These are phyloP conservation scores for Eucalyptus urophylla DNA, from an alignment of 345 rosid species.

Conservation along the genomic window DNA sequence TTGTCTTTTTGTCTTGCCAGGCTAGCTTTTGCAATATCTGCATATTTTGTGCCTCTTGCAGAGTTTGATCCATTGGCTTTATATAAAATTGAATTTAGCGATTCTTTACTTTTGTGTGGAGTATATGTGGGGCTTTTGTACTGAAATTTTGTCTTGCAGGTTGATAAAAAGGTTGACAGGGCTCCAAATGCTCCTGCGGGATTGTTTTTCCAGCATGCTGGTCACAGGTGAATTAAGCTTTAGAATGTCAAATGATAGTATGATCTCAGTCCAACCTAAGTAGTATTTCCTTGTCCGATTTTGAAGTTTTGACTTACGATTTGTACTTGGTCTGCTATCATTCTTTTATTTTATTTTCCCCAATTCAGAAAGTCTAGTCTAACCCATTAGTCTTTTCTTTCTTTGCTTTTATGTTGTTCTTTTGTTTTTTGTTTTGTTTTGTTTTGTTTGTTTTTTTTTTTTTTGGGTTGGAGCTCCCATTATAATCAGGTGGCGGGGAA, in stretches of 20 bases:
- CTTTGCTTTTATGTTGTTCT: neutral
- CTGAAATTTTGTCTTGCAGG: slow-evolving; percentile 9
- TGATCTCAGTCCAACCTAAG: neutral
- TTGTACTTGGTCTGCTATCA: neutral
- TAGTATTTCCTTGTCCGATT: neutral
- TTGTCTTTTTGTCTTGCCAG: neutral
- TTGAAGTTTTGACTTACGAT: neutral
- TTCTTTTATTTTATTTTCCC: neutral
- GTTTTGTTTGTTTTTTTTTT: neutral
- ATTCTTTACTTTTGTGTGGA: neutral
- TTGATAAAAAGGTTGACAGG: slow-evolving; percentile 30
- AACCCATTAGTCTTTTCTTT: neutral
- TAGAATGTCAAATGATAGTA: neutral
- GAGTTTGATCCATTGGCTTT: neutral
- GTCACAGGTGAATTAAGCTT: slow-evolving; percentile 36
- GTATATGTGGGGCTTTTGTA: neutral
- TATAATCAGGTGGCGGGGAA: neutral
- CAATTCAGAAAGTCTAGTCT: neutral
- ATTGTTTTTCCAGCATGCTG: slow-evolving; percentile 63
- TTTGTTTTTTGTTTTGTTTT: neutral
- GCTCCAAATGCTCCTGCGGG: slow-evolving; percentile 40
- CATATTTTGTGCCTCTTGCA: neutral
- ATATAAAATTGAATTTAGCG: neutral
- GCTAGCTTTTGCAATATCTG: neutral
- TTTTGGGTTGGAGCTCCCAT: neutral